Evolutionary conservation across 2,329 filamentous ascomycete species (phyloP), one percentile per base, ranked within the genome.

Genomic region (Claviceps purpurea): DNA sequence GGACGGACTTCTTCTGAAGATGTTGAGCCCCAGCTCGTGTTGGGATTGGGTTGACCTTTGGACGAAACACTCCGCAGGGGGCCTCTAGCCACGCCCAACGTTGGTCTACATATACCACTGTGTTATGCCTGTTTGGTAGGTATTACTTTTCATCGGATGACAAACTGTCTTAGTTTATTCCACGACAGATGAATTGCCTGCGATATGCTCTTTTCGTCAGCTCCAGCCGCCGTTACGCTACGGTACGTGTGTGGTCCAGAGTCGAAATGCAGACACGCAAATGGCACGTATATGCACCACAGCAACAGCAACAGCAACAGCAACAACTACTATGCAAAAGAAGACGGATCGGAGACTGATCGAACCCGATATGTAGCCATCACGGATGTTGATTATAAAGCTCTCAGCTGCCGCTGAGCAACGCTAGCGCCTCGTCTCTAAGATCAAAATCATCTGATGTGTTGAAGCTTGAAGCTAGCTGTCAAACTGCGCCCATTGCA

Each of bases 151-250:
- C 10, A 44, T 44, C 38, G 22, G 34, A 50, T 44, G 41, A 38
- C 47, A 50, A 50, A 47, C 10, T 48, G 26, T 38, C 44, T 48
- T 43, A 30, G 20, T 39, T 38, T 14, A 44, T 53, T 47, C 34
- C 48, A 53, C 48, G 40, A 26, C 52, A 42, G 46, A 20, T 10
- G 49, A 37, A 16, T 18, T 47, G 40, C 20, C 26, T 20, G 22
- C 22, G 14, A 26, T 47, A 24, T 22, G 41, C 49, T 16, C 47
- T 18, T n/a, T 37, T 38, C 43, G 47, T 38, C 51, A 38, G 48
- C 42, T 52, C 26, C 49, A 49, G 42, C 34, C 51, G 51, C 43
- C 26, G 34, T 48, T 50, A 44, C 51, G 50, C 51, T n/a, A 41
- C 49, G 22, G 42, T 8, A 18, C 5, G 22, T 44, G 18, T 24